Base-by-base conservation (phyloP, 2,329 filamentous ascomycete genomes). In the Leptographium radiaticola region DNA sequence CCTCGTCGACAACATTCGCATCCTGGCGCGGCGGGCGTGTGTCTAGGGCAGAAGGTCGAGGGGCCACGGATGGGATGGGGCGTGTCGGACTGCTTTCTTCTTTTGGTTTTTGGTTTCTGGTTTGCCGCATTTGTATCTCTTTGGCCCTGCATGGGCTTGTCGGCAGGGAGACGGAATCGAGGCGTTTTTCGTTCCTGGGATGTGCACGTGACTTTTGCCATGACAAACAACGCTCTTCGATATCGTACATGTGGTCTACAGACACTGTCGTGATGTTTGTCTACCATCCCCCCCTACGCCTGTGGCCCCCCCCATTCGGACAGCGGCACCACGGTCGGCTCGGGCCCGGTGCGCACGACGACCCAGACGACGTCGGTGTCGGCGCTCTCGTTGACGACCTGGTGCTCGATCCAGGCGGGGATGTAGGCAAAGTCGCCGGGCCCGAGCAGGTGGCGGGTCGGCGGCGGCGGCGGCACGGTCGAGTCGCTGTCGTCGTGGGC, bases 1-100 rank as follows among this genome's bases (percentile, higher is more conserved):
- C 1, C 79, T 93, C 58, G 69, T 91, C 54, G 84, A 89, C 65
- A 91, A 93, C 60, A 72, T 86, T 39, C 74, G 81, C 18, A 71
- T 82, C 33, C 67, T 87, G 6, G 57, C 59, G 9, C 54, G 59
- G 36, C 58, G 57, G n/a, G 40, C 53, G 12, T 46, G 12, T 40
- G 33, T 38, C 1, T 53, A 44, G n/a, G n/a, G n/a, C n/a, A n/a
- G n/a, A n/a, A 48, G 13, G 39, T 25, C 43, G 43, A 13, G 39
- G 31, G 40, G 31, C 13, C 25, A 25, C 25, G 25, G 25, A 25
- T 2, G 9, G 49, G 30, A 34, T 10, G 75, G 75, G 15, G 34
- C 34, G 12, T 9, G 34, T 36, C 6, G 9, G 34, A 9, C 34
- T 36, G 34, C 34, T 36, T 13, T 9, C 9, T 13, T 13, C 9